Evolutionary conservation across 1,139 yeast genomes (phyloP), one percentile per base, ranked within the genome.

Genomic region (Blastobotrys persicus): DNA sequence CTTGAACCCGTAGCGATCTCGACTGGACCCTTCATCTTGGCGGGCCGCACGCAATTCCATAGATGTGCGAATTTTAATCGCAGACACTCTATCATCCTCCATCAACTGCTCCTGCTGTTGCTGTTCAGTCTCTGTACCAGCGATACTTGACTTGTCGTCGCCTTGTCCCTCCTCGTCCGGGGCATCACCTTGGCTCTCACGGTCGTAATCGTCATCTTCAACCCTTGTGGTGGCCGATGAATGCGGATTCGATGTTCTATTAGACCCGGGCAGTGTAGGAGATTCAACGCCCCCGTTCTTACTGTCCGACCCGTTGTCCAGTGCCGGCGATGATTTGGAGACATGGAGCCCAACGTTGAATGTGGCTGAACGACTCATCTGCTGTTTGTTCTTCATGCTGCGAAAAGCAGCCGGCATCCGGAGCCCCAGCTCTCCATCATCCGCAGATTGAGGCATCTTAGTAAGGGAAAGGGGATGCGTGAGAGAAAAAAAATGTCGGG

Each of bases 1-100:
- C 57, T 80, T 82, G 69, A 91, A 91, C 1, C 98, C 98, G 62
- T 91, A 91, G 44, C 91, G 69, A 65, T 91, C 98, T 49, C 80
- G 74, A 17, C 44, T 37, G 28, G 28, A 6, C 5, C 28, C 28
- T 9, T 9, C 28, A 9, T 5, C 28, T 9, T 9, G 9, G 9
- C 9, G 28, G 9, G 9, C 28, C 28, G 28, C 28, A 9, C 28
- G 5, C 9, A 50, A 40, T 18, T 50, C 49, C 50, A 50, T 50
- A 7, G 48, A 44, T 9, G 43, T 31, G 9, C 53, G 44, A 2
- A 50, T 47, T n/a, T 20, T 28, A 2, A 48, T 32, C 4, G 53
- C 53, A 9, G 53, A 50, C 28, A 9, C 28, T 5, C 28, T 5
- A 5, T 23, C 28, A 23, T 23, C 28, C 28, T 23, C 28, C 9